Evolutionary conservation across 2,329 filamentous ascomycete species (phyloP).

Genomic region (Neofusicoccum ribis): DNA sequence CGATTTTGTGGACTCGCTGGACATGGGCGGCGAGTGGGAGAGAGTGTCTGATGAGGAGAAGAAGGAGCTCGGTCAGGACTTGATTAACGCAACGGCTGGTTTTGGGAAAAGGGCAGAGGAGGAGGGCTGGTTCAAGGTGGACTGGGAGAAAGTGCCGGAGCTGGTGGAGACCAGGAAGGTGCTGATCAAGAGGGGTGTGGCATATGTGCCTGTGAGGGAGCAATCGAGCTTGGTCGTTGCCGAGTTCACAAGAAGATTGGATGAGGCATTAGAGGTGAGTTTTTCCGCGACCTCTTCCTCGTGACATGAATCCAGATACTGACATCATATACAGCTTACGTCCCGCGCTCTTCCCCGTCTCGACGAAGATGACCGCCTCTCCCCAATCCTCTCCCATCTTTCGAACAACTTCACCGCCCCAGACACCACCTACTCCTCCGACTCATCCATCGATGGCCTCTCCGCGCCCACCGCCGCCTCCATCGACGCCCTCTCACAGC

Average conservation of each 20-base stretch:
- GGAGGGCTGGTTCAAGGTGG: conserved; percentile 91
- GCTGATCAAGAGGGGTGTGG: conserved; percentile 76
- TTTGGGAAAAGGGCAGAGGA: conserved; percentile 61
- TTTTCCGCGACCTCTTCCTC: neutral
- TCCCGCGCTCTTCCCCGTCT: conserved; percentile 87
- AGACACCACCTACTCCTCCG: conserved; percentile 74
- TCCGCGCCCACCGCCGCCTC: conserved; percentile 60
- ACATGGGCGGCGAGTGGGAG: conserved; percentile 73
- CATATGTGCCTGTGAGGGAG: conserved; percentile 85
- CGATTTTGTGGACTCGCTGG: conserved; percentile 73
- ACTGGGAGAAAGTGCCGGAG: conserved; percentile 91
- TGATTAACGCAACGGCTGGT: conserved; percentile 56
- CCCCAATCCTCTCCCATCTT: conserved; percentile 75
- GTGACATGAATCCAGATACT: conserved; percentile 13
- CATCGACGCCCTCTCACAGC: conserved; percentile 72
- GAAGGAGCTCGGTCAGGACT: conserved; percentile 61
- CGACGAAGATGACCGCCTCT: conserved; percentile 92
- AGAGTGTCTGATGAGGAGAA: conserved; percentile 77
- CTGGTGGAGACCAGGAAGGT: conserved; percentile 79
- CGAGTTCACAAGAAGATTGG: conserved; percentile 78
- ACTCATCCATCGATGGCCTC: conserved; percentile 74
- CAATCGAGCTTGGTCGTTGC: conserved; percentile 86
- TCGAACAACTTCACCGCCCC: conserved; percentile 94
- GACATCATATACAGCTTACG: conserved; percentile 61
- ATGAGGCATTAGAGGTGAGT: conserved; percentile 77